Evolutionary conservation across 768 basidiomycete genomes (phyloP).

Genomic region (Boletus patriciae): DNA sequence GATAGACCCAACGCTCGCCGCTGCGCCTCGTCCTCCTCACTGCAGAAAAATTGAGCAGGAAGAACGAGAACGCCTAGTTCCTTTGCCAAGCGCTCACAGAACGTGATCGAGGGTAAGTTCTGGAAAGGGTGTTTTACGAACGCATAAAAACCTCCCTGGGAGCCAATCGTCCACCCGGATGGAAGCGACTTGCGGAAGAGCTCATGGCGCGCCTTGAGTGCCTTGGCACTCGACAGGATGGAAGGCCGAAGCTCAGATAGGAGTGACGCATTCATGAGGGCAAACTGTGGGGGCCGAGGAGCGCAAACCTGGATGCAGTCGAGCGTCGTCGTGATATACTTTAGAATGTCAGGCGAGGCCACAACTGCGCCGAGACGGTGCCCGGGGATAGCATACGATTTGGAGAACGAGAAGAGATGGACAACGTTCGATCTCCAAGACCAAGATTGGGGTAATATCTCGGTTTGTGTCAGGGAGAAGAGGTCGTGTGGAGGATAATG

Average conservation of each 20-base stretch:
- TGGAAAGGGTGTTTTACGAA: slow-evolving; percentile 70
- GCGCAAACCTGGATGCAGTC: slow-evolving; percentile 83
- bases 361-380: slow-evolving; percentile 75
- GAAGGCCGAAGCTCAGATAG: slow-evolving; percentile 53
- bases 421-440: slow-evolving; percentile 64
- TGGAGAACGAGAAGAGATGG: slow-evolving; percentile 79
- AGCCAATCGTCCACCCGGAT: slow-evolving; percentile 57
- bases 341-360: slow-evolving; percentile 55
- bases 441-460: slow-evolving; percentile 15
- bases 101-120: slow-evolving; percentile 45
- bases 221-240: slow-evolving; percentile 49
- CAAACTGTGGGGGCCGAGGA: slow-evolving; percentile 69
- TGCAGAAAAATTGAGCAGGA: slow-evolving; percentile 63
- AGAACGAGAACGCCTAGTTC: slow-evolving; percentile 65
- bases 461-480: slow-evolving; percentile 38
- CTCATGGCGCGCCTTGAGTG: slow-evolving; percentile 50
- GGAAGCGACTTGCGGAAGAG: slow-evolving; percentile 56
- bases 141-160: slow-evolving; percentile 75
- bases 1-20: slow-evolving; percentile 22
- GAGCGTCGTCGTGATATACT: slow-evolving; percentile 54
- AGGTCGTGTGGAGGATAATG: slow-evolving; percentile 53
- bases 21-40: slow-evolving; percentile 14
- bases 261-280: slow-evolving; percentile 51
- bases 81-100: slow-evolving; percentile 58
- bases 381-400: slow-evolving; percentile 78